Conservation (phyloP, 176 grass and related monocot species). For the Saccharum officinarum region DNA sequence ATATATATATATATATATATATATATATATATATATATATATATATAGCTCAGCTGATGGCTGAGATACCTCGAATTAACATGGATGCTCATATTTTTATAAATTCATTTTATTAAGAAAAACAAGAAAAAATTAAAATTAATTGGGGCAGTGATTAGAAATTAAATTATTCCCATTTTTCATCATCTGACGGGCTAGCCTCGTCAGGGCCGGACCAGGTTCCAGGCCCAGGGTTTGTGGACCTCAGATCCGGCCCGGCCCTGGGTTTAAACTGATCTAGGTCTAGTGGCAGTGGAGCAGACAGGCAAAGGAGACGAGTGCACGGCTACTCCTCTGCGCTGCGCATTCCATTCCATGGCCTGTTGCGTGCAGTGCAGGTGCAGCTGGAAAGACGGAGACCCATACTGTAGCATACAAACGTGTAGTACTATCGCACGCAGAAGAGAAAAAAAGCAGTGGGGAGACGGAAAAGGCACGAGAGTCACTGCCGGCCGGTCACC, state of each 20-base stretch:
- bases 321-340: not conserved
- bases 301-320: not conserved
- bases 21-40: too few species aligned
- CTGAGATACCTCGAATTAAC: too few species aligned
- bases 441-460: not conserved
- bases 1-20: too few species aligned
- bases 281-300: not conserved
- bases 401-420: conserved; percentile 30
- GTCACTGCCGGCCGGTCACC: conserved; percentile 4
- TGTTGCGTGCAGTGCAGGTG: conserved; percentile 14
- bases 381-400: conserved; percentile 31
- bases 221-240: not conserved
- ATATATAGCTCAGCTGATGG: too few species aligned
- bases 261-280: not conserved
- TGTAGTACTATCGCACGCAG: not conserved
- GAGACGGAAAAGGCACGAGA: not conserved
- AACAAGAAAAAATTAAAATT: too few species aligned
- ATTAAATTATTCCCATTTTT: too few species aligned
- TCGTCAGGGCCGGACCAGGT: not conserved
- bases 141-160: too few species aligned
- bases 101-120: too few species aligned
- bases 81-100: too few species aligned
- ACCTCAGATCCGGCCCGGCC: not conserved
- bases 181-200: not conserved
- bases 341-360: conserved; percentile 12